Evolutionary conservation across 495 filamentous ascomycete genomes (phyloP).

Genomic region (Neurospora terricola): DNA sequence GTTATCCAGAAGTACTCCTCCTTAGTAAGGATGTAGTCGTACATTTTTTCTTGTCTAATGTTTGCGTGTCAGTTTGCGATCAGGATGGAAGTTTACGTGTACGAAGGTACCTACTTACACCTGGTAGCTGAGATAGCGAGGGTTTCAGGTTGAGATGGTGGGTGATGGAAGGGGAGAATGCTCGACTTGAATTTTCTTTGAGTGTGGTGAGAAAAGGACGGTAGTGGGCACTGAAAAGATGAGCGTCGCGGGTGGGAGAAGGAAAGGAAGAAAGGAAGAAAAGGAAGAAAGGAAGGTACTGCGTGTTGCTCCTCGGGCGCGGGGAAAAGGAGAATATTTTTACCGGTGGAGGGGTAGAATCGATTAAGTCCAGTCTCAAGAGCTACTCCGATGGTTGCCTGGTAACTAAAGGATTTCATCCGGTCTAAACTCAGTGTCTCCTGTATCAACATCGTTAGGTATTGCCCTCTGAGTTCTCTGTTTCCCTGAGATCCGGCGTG

Average conservation of each 20-base stretch:
- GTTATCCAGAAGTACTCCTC: not conserved
- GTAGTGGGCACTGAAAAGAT: not conserved
- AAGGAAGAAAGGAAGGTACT: not conserved
- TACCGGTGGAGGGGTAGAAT: not conserved
- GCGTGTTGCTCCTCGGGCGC: not conserved
- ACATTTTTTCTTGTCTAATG: not conserved
- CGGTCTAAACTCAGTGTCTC: not conserved
- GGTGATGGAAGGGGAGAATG: not conserved
- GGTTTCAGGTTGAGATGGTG: not conserved
- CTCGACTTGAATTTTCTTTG: not conserved
- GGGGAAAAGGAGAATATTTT: not conserved
- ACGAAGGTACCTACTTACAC: not conserved
- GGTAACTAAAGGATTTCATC: not conserved
- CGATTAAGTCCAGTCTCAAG: not conserved
- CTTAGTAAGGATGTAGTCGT: not conserved
- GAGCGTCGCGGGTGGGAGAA: not conserved
- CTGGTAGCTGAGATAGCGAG: not conserved
- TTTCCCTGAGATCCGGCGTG: not conserved
- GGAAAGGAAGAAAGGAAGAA: not conserved
- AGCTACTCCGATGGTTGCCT: not conserved
- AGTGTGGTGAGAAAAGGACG: not conserved
- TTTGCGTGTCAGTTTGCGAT: not conserved
- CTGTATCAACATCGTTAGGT: not conserved
- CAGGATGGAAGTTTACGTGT: not conserved
- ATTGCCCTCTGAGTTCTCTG: not conserved